Percentiles rank a stretch among this genome's conserved stretches.
Evolutionary conservation across 2,329 filamentous ascomycete genomes (phyloP).

Genomic region (Fusarium albidum): DNA sequence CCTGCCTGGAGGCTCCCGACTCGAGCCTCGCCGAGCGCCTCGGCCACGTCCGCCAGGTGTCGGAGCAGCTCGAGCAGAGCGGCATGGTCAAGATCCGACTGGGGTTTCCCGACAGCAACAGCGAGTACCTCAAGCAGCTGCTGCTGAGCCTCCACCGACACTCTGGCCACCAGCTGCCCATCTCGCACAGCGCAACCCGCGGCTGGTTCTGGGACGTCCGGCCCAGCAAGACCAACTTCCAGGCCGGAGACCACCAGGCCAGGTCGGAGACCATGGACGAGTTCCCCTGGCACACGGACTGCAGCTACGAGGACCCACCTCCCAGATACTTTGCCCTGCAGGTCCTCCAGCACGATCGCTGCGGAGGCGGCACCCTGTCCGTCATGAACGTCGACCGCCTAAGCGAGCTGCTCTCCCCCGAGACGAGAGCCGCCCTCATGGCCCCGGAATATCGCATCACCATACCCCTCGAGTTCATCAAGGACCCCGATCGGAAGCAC

Average conservation of each 20-base stretch:
- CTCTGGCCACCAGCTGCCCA: slow-evolving; percentile 48
- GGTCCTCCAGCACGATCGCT: slow-evolving; percentile 50
- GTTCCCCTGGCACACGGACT: slow-evolving; percentile 56
- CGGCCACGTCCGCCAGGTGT: slow-evolving; percentile 29
- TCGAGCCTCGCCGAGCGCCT: slow-evolving; percentile 22
- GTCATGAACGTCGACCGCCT: slow-evolving; percentile 46
- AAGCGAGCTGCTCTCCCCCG: slow-evolving; percentile 35
- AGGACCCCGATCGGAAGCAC: slow-evolving; percentile 22
- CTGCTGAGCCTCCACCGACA: slow-evolving; percentile 44
- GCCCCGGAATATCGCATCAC: slow-evolving; percentile 43
- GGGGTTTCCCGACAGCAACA: slow-evolving; percentile 43
- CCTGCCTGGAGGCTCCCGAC: slow-evolving; percentile 21
- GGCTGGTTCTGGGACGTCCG: slow-evolving; percentile 57
- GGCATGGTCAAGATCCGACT: slow-evolving; percentile 50
- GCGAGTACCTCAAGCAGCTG: slow-evolving; percentile 46
- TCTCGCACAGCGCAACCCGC: slow-evolving; percentile 49
- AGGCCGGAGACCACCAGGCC: slow-evolving; percentile 45
- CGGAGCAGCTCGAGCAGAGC: slow-evolving; percentile 17
- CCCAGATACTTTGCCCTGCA: slow-evolving; percentile 53
- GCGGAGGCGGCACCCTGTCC: slow-evolving; percentile 52
- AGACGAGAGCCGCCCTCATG: slow-evolving; percentile 33
- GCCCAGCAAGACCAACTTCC: slow-evolving; percentile 40
- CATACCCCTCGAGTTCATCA: slow-evolving; percentile 47
- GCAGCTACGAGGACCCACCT: slow-evolving; percentile 49
- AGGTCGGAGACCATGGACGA: slow-evolving; percentile 52